phyloP scores from a whole-genome alignment of 2,329 filamentous ascomycete genomes.

The Hortaea werneckii region DNA sequence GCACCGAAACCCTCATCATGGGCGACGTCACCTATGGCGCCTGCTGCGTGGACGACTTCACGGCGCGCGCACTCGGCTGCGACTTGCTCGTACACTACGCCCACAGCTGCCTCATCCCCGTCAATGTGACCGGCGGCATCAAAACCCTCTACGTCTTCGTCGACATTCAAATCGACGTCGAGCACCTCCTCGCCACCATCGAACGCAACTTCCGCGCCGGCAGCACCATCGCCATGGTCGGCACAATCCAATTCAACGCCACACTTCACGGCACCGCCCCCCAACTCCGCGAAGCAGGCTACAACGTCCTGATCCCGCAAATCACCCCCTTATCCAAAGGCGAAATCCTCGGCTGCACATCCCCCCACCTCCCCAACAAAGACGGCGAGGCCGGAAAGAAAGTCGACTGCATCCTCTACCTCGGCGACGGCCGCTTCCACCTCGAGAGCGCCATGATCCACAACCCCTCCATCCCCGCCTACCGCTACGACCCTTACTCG shows the following conservation, averaged over 20 bases:
- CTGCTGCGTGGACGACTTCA: slow-evolving; percentile 98
- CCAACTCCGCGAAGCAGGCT: slow-evolving; percentile 72
- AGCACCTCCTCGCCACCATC: slow-evolving; percentile 75
- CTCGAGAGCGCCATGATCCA: slow-evolving; percentile 99
- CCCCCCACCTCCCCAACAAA: slow-evolving; percentile 55
- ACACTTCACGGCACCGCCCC: slow-evolving; percentile 80
- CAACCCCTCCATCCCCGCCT: slow-evolving; percentile 81
- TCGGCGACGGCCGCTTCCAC: slow-evolving; percentile 89
- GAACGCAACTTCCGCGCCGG: slow-evolving; percentile 77
- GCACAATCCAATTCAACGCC: slow-evolving; percentile 97
- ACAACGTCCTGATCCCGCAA: slow-evolving; percentile 77
- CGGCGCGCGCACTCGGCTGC: slow-evolving; percentile 83
- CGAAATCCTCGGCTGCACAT: slow-evolving; percentile 95
- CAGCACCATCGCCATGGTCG: slow-evolving; percentile 84
- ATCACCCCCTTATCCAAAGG: slow-evolving; percentile 88
- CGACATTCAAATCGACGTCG: slow-evolving; percentile 88
- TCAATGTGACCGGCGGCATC: slow-evolving; percentile 82
- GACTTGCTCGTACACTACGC: slow-evolving; percentile 94
- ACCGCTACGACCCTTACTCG: slow-evolving; percentile 94
- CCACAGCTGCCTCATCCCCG: slow-evolving; percentile 90
- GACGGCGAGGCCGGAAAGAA: slow-evolving; percentile 21
- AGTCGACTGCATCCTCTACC: slow-evolving; percentile 73
- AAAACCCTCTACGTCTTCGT: slow-evolving; percentile 98
- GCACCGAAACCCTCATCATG: slow-evolving; percentile 92
- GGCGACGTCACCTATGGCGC: slow-evolving; percentile 97